Evolutionary conservation across 495 filamentous ascomycete genomes (phyloP).

Genomic region (Penicillium silybi): DNA sequence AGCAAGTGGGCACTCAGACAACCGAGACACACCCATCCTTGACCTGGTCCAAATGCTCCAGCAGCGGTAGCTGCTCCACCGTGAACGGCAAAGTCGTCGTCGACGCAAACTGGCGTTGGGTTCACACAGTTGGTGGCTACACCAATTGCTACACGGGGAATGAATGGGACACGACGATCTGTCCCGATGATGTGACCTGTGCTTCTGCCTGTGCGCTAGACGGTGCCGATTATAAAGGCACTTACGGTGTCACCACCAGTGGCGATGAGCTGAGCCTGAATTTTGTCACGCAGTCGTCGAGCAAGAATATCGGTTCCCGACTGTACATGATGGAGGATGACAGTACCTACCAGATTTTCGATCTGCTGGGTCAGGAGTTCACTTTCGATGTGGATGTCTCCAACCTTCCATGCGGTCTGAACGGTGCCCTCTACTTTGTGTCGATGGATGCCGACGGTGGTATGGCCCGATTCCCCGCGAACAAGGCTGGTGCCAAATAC

Average conservation of each 20-base stretch:
- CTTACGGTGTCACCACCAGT: slow-evolving; percentile 53
- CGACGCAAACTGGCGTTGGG: slow-evolving; percentile 64
- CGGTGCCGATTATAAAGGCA: slow-evolving; percentile 53
- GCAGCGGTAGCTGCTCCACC: slow-evolving; percentile 47
- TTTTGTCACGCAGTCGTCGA: slow-evolving; percentile 44
- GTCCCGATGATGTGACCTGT: slow-evolving; percentile 50
- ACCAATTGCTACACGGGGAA: slow-evolving; percentile 66
- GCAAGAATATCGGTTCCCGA: slow-evolving; percentile 53
- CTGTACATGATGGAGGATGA: slow-evolving; percentile 56
- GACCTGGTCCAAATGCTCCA: slow-evolving; percentile 54
- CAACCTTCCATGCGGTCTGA: slow-evolving; percentile 63
- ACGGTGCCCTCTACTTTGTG: slow-evolving; percentile 68
- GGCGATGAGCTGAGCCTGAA: slow-evolving; percentile 53
- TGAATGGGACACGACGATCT: slow-evolving; percentile 51
- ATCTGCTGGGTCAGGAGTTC: slow-evolving; percentile 59
- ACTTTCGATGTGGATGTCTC: slow-evolving; percentile 66
- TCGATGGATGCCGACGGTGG: slow-evolving; percentile 64
- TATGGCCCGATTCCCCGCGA: slow-evolving; percentile 44
- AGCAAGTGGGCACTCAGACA: slow-evolving; percentile 42
- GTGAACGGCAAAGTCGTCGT: slow-evolving; percentile 53
- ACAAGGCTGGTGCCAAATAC: slow-evolving; percentile 65
- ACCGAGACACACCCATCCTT: slow-evolving; percentile 58
- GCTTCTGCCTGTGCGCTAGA: slow-evolving; percentile 58
- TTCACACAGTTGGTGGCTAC: slow-evolving; percentile 47
- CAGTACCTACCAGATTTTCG: slow-evolving; percentile 56